Evolutionary conservation across 805 yeast species (phyloP).

Genomic region (Tetrapisispora pingtungensis): DNA sequence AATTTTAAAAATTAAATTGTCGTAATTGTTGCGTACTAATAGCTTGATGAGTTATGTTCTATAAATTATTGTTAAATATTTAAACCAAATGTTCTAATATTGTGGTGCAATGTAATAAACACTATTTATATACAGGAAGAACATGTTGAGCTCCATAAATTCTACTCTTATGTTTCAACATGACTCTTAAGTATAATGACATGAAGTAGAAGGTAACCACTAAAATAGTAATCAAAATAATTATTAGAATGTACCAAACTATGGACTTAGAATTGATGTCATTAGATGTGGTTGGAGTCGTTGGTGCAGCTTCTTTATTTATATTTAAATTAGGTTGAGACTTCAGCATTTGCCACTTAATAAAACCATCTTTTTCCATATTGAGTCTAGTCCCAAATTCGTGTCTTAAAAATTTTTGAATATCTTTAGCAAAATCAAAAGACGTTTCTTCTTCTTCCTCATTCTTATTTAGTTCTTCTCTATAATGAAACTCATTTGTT

Average conservation of each 20-base stretch:
- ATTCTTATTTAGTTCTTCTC: constrained; percentile 4
- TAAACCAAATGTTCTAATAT: too few species aligned
- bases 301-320: not conserved
- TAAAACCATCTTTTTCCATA: constrained; percentile 14
- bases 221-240: not conserved
- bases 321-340: constrained; percentile 11
- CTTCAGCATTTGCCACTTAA: constrained; percentile 17
- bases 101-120: too few species aligned
- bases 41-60: too few species aligned
- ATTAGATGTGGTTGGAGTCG: not conserved
- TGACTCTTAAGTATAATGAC: not conserved
- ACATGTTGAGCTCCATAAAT: not conserved
- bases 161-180: not conserved
- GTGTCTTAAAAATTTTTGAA: constrained; percentile 13
- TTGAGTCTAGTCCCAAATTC: constrained; percentile 16
- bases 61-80: too few species aligned
- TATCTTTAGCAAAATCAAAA: constrained; percentile 17
- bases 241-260: not conserved
- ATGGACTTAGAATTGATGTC: not conserved
- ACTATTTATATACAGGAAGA: not conserved
- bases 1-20: too few species aligned
- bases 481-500: constrained; percentile 40
- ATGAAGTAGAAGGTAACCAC: not conserved
- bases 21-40: too few species aligned
- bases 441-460: constrained; percentile 13